Percentiles rank a stretch among this genome's conserved stretches.
Conservation (phyloP, 441 rosid species). For the Jatropha multifida region DNA sequence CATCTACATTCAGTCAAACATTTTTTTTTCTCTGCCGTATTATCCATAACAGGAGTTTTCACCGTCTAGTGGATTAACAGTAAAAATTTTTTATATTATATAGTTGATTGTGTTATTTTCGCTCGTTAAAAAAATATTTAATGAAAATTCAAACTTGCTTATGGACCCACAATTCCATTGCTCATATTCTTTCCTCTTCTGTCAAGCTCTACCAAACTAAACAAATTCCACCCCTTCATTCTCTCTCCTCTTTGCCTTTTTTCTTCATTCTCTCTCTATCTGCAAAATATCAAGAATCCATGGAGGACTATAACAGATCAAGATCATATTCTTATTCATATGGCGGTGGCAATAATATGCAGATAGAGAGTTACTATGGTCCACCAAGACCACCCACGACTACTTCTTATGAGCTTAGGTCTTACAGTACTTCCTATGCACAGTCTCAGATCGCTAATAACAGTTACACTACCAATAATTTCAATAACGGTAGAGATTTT, state of each 20-base stretch:
- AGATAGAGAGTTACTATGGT: constrained; percentile 48
- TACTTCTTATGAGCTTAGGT: constrained; percentile 47
- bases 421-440: constrained; percentile 57
- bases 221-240: neutral
- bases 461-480: constrained; percentile 15
- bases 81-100: no score
- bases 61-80: no score
- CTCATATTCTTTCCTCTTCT: constrained; percentile 12
- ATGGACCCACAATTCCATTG: constrained; percentile 26
- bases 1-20: constrained; percentile 4
- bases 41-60: no score
- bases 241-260: neutral
- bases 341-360: constrained; percentile 42
- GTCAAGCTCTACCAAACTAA: constrained; percentile 23
- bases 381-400: constrained; percentile 30
- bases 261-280: neutral
- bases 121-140: no score
- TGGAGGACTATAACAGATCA: constrained; percentile 61
- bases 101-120: no score
- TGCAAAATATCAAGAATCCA: constrained; percentile 24
- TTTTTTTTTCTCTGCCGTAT: neutral
- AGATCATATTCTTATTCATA: constrained; percentile 35
- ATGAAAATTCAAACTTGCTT: no score
- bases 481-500: constrained; percentile 26
- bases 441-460: constrained; percentile 42